Evolutionary conservation across 176 grass and related monocot genomes (phyloP).

Genomic region (Areca catechu): DNA sequence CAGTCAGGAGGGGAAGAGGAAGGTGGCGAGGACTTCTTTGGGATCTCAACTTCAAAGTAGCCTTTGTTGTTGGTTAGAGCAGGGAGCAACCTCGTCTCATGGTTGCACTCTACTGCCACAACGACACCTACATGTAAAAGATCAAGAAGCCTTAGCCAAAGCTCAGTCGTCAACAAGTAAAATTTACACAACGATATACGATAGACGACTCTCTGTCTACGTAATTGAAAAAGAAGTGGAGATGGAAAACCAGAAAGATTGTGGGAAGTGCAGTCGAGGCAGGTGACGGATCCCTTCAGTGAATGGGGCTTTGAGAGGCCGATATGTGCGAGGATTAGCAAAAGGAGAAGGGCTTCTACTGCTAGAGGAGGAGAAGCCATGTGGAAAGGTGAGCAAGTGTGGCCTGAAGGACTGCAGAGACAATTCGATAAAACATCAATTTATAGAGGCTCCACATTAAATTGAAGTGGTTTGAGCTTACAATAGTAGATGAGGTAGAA

Average conservation of each 20-base stretch:
- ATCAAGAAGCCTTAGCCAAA: no score
- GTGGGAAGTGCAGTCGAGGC: constrained; percentile 32
- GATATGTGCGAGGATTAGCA: constrained; percentile 5
- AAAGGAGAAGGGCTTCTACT: constrained; percentile 2
- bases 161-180: no score
- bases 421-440: no score
- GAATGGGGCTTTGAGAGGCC: constrained; percentile 5
- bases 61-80: constrained; percentile 19
- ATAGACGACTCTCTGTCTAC: no score
- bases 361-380: constrained; percentile 15
- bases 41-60: constrained; percentile 26
- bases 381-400: neutral
- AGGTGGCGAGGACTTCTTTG: neutral
- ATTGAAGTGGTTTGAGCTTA: neutral
- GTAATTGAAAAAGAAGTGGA: no score
- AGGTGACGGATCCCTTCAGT: constrained; percentile 26
- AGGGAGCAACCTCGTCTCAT: neutral
- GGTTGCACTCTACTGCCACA: constrained; percentile 31
- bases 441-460: no score
- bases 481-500: constrained; percentile 4
- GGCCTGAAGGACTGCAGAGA: no score
- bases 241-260: constrained; percentile 17
- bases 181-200: no score
- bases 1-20: constrained; percentile 6
- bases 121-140: constrained; percentile 22